A percentile compares a stretch with the other conserved stretches of the same genome.
These are phyloP conservation scores for Daldinia childiae DNA, from an alignment of 495 filamentous ascomycete genomes.

Conservation along the genomic window DNA sequence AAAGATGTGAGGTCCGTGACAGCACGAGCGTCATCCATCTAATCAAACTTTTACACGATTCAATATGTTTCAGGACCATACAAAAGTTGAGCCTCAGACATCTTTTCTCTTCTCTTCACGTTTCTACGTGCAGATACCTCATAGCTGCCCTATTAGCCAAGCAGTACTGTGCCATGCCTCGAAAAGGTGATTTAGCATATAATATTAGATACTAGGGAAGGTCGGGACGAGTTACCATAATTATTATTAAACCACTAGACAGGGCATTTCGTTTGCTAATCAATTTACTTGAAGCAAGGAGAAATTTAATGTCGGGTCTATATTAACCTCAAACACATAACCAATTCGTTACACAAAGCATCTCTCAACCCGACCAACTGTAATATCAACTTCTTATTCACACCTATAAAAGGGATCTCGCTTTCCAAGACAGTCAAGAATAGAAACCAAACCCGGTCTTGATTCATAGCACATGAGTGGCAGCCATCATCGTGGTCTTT, in stretches of 20 bases:
- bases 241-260: neutral
- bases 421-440: neutral
- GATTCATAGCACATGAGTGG: neutral
- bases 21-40: conserved; percentile 32
- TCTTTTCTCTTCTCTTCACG: conserved; percentile 27
- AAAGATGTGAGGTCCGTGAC: conserved; percentile 36
- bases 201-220: too few species aligned
- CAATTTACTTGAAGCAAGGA: neutral
- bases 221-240: too few species aligned
- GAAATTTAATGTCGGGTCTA: neutral
- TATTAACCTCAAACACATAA: neutral
- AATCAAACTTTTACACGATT: conserved; percentile 37
- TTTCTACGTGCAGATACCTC: neutral
- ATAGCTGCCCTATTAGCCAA: neutral
- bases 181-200: conserved; percentile 6
- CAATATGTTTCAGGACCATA: conserved; percentile 38
- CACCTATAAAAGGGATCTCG: neutral
- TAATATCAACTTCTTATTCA: neutral
- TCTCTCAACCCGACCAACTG: neutral
- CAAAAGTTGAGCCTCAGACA: conserved; percentile 31
- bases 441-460: neutral
- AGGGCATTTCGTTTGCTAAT: neutral
- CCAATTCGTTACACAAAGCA: neutral
- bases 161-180: neutral
- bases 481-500: neutral